phyloP scores from a whole-genome alignment of 1,284 basidiomycete genomes.

The Dichomitus squalens region DNA sequence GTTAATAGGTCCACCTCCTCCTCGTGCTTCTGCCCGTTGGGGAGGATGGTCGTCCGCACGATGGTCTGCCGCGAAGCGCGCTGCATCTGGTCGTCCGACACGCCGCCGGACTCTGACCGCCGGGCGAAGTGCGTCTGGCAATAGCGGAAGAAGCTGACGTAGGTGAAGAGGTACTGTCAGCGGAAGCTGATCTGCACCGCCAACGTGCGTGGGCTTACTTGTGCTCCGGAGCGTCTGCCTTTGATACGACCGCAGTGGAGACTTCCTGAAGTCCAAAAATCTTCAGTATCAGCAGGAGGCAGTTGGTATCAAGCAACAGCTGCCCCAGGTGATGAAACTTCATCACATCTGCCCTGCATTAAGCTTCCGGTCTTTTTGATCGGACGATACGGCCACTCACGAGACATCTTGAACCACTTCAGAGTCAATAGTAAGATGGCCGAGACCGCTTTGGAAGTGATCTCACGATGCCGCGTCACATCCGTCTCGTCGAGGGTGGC shows the following conservation, averaged over 20 bases:
- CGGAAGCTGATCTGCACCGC: not conserved
- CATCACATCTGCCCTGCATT: constrained; percentile 76
- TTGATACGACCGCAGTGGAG: constrained; percentile 79
- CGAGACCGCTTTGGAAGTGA: constrained; percentile 96
- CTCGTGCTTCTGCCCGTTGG: constrained; percentile 72
- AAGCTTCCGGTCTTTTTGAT: not conserved
- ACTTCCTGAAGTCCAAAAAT: constrained; percentile 98
- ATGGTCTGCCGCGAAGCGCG: constrained; percentile 59
- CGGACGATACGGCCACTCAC: constrained; percentile 49
- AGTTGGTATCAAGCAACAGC: constrained; percentile 94
- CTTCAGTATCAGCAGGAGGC: constrained; percentile 91
- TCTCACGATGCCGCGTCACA: constrained; percentile 94
- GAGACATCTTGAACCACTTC: constrained; percentile 99
- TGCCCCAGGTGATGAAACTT: constrained; percentile 98
- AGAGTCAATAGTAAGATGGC: constrained; percentile 89
- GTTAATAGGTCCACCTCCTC: constrained; percentile 91
- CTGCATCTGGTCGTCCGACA: constrained; percentile 58
- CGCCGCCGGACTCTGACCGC: constrained; percentile 52
- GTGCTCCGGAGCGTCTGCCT: constrained; percentile 86
- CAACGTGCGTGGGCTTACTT: constrained; percentile 57
- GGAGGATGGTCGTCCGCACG: constrained; percentile 54
- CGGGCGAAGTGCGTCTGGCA: constrained; percentile 79
- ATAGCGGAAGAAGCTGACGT: constrained; percentile 90
- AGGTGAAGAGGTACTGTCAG: not conserved
- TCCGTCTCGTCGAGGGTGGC: constrained; percentile 94